A percentile compares a stretch with the other conserved stretches of the same genome.
These are phyloP conservation scores for Penicillium bialowiezense DNA, from an alignment of 495 filamentous ascomycete genomes.

Conservation along the genomic window DNA sequence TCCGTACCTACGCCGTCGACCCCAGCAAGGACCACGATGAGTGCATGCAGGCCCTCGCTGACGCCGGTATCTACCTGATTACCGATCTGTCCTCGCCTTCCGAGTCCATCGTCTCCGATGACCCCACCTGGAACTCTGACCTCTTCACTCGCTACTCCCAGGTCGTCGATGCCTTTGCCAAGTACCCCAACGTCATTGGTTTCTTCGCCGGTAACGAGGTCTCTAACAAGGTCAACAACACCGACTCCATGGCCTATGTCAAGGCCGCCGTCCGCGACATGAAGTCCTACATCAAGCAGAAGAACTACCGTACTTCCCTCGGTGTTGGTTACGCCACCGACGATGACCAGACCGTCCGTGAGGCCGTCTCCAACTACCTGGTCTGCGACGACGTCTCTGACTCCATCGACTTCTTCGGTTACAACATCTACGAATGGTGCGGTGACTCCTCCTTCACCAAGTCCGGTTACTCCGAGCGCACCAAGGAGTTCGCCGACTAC, in stretches of 20 bases:
- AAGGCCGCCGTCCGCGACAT: constrained; percentile 96
- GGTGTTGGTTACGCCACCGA: constrained; percentile 95
- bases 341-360: constrained; percentile 79
- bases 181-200: constrained; percentile 86
- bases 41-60: constrained; percentile 84
- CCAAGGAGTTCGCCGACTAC: constrained; percentile 80
- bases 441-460: constrained; percentile 68
- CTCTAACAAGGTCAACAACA: constrained; percentile 81
- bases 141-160: constrained; percentile 78
- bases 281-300: constrained; percentile 86
- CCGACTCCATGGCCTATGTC: constrained; percentile 82
- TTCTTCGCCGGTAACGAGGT: constrained; percentile 99
- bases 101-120: constrained; percentile 77
- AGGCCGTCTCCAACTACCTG: constrained; percentile 80
- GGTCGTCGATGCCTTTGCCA: constrained; percentile 79
- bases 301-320: constrained; percentile 67
- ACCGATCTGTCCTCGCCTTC: constrained; percentile 81
- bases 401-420: constrained; percentile 95
- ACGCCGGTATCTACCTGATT: constrained; percentile 93
- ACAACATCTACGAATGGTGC: constrained; percentile 99
- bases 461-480: constrained; percentile 79
- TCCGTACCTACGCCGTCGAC: constrained; percentile 93
- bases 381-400: constrained; percentile 71
- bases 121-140: constrained; percentile 72
- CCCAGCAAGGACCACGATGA: constrained; percentile 69